Conservation (phyloP, 371 early-diverging fungal species). For the Mortierella sp. region DNA sequence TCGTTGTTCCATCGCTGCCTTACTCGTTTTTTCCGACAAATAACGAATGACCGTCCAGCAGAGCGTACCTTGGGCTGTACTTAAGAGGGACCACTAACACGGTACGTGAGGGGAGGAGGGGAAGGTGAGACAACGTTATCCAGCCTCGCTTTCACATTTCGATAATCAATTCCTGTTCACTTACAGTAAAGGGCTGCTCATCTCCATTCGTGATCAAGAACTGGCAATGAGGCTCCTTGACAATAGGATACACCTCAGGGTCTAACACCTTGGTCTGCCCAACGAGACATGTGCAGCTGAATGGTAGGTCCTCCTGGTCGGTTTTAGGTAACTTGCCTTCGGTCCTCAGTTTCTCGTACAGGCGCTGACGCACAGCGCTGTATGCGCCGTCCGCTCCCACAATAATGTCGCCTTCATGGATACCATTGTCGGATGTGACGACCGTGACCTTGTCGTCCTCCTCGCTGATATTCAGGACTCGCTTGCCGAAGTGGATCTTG, state of each 20-base stretch:
- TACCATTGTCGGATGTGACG: neutral
- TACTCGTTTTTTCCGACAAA: neutral
- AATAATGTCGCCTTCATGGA: constrained; percentile 12
- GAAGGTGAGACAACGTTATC: too few relatives aligned
- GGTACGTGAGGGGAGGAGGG: too few relatives aligned
- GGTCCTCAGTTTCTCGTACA: neutral
- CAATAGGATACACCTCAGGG: neutral
- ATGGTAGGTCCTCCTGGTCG: constrained; percentile 6
- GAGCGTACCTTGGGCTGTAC: neutral
- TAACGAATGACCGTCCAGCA: neutral
- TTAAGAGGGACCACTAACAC: neutral
- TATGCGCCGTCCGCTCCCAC: constrained; percentile 24
- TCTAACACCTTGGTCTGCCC: constrained; percentile 5
- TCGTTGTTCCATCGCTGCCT: neutral
- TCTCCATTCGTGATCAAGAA: neutral
- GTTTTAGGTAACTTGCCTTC: neutral
- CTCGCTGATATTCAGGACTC: neutral
- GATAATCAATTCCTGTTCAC: neutral
- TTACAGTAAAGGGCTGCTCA: neutral
- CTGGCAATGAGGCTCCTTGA: neutral
- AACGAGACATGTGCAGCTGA: neutral
- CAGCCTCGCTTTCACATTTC: too few relatives aligned
- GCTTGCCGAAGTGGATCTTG: neutral
- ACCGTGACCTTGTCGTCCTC: neutral
- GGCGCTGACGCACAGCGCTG: neutral